These are phyloP conservation scores for Lumnitzera littorea DNA, from an alignment of 345 rosid species.

Conservation along the genomic window DNA sequence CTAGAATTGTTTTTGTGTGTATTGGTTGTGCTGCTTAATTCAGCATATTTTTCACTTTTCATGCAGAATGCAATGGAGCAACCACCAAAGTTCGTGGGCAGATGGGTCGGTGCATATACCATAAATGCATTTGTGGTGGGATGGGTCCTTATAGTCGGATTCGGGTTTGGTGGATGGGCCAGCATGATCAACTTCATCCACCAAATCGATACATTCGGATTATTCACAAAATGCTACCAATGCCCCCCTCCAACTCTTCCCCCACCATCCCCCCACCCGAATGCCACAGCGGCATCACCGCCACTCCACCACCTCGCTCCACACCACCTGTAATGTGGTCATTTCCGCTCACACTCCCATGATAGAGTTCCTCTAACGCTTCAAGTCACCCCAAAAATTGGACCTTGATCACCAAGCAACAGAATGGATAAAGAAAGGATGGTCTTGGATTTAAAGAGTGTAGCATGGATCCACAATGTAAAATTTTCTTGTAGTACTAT, in stretches of 20 bases:
- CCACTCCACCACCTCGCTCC: conserved; percentile 27
- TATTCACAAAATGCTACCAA: conserved; percentile 93
- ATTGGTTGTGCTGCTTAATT: neutral
- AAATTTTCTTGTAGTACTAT: too few relatives aligned
- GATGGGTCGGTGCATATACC: conserved; percentile 83
- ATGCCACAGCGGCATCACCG: conserved; percentile 20
- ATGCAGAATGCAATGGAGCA: conserved; percentile 89
- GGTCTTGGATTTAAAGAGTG: too few relatives aligned
- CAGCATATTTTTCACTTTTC: conserved; percentile 10
- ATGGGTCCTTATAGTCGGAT: conserved; percentile 90
- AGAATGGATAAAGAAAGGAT: too few relatives aligned
- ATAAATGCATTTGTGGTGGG: conserved; percentile 75
- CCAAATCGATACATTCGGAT: conserved; percentile 94
- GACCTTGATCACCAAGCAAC: too few relatives aligned
- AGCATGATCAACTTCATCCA: conserved; percentile 76
- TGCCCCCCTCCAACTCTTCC: conserved; percentile 49
- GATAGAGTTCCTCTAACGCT: neutral
- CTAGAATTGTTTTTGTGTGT: too few relatives aligned
- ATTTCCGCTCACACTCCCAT: neutral
- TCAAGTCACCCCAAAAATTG: neutral
- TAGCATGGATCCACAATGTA: too few relatives aligned
- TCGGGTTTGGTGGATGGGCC: conserved; percentile 98
- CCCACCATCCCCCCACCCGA: conserved; percentile 20
- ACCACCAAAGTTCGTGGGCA: conserved; percentile 65
- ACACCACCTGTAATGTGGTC: conserved; percentile 28